Conservation (phyloP, 1,139 yeast genomes). For the Eremothecium coryli region DNA sequence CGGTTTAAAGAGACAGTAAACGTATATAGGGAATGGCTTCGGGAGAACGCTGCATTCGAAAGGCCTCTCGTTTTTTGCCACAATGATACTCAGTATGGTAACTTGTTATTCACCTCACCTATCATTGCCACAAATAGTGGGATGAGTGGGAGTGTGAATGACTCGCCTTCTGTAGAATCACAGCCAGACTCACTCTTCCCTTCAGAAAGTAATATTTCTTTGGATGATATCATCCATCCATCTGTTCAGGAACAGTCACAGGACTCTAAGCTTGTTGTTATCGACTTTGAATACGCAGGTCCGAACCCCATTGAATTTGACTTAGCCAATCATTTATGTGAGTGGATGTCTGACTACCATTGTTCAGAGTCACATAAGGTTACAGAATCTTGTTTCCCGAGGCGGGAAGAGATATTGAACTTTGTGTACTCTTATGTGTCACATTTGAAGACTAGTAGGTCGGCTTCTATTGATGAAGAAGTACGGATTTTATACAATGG, state of each 20-base stretch:
- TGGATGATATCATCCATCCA: constrained; percentile 33
- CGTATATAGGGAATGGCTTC: constrained; percentile 56
- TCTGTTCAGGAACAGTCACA: constrained; percentile 35
- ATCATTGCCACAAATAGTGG: constrained; percentile 24
- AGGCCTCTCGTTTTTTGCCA: constrained; percentile 68
- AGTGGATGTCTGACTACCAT: constrained; percentile 95
- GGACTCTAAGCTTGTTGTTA: constrained; percentile 78
- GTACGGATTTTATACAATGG: constrained; percentile 55
- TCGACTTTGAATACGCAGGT: constrained; percentile 93
- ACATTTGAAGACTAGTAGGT: constrained; percentile 20
- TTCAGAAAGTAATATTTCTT: constrained; percentile 27
- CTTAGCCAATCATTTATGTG: constrained; percentile 79
- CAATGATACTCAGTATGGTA: constrained; percentile 95
- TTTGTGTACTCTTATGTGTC: constrained; percentile 63
- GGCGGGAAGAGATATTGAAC: constrained; percentile 55
- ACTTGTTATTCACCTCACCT: constrained; percentile 47
- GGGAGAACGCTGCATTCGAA: constrained; percentile 39
- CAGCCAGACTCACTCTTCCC: constrained; percentile 28
- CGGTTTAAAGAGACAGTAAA: constrained; percentile 41
- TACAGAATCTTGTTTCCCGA: constrained; percentile 56
- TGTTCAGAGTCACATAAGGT: constrained; percentile 44
- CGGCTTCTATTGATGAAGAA: constrained; percentile 40
- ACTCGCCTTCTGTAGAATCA: constrained; percentile 13
- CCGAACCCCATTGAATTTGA: constrained; percentile 89
- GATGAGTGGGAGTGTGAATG: constrained; percentile 30